Evolutionary conservation across 306 rosid species (phyloP).

Genomic region (Citrullus mucosospermus): DNA sequence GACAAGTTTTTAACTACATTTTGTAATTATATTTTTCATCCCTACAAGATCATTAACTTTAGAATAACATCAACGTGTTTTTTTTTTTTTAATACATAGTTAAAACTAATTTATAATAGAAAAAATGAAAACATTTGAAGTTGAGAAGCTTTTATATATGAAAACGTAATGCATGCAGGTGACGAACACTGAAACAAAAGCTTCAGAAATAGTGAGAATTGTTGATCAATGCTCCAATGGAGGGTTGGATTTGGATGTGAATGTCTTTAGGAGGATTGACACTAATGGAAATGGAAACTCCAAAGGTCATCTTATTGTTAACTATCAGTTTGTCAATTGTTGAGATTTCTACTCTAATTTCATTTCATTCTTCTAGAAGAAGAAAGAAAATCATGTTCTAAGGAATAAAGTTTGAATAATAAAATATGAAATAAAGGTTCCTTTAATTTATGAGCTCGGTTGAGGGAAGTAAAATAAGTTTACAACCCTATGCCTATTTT

Average conservation of each 20-base stretch:
- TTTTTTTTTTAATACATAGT: too few species aligned
- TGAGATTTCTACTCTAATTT: not conserved
- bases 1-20: too few species aligned
- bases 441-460: too few species aligned
- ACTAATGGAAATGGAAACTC: conserved; percentile 16
- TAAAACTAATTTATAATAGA: too few species aligned
- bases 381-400: not conserved
- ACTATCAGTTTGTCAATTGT: not conserved
- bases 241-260: conserved; percentile 46
- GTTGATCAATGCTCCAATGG: conserved; percentile 51
- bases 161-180: conserved; percentile 11
- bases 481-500: too few species aligned
- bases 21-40: too few species aligned
- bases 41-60: too few species aligned
- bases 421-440: not conserved
- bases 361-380: not conserved
- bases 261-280: conserved; percentile 27
- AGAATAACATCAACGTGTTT: too few species aligned
- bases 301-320: not conserved
- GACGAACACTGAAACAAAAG: conserved; percentile 38
- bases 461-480: too few species aligned
- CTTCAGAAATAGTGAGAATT: conserved; percentile 30
- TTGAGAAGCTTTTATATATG: too few species aligned
- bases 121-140: too few species aligned
- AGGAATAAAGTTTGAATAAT: not conserved